Evolutionary conservation across 306 rosid species (phyloP), one percentile per base, ranked within the genome.

Genomic region (Acacia acuminata): DNA sequence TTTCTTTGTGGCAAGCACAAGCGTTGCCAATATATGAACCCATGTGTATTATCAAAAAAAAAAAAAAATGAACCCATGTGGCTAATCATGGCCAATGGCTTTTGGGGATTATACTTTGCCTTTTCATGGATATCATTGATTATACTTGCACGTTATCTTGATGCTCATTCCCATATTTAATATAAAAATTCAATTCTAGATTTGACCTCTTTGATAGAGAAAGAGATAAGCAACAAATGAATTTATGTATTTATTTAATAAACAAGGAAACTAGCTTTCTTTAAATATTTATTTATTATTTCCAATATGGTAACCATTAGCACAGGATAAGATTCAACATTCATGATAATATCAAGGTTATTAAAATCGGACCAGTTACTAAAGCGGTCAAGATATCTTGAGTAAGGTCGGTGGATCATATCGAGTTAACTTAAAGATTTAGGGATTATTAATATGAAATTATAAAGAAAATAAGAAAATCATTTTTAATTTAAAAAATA

Each of bases 1-100:
- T 25, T 61, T 13, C 68, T 12, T 13, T 25, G 19, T 63, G 10
- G 1, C 16, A 25, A 27, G 20, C 40, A 30, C 14, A 25, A 13
- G 70, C 1, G 19, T 63, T 13, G 20, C 42, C 20, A 13, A 30
- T 24, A 36, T 20, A 36, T 25, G 73, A 80, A 73, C 78, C 84
- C 89, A 86, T 76, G 86, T 83, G 86, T n/a, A n/a, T n/a, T n/a
- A n/a, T n/a, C n/a, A n/a, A n/a, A n/a, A n/a, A n/a, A n/a, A n/a
- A n/a, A n/a, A n/a, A n/a, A n/a, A n/a, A n/a, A 36, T 25, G 73
- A 80, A 73, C 78, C 84, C 89, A 86, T 76, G 86, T 83, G 86
- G 56, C 69, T 75, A 83, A 76, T 83, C 42, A 77, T 86, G 65
- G 10, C 25, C 43, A 36, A 68, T 85, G 76, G 32, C 82, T 82